Conservation (phyloP, 805 yeast species). For the Kazachstania taianensis region DNA sequence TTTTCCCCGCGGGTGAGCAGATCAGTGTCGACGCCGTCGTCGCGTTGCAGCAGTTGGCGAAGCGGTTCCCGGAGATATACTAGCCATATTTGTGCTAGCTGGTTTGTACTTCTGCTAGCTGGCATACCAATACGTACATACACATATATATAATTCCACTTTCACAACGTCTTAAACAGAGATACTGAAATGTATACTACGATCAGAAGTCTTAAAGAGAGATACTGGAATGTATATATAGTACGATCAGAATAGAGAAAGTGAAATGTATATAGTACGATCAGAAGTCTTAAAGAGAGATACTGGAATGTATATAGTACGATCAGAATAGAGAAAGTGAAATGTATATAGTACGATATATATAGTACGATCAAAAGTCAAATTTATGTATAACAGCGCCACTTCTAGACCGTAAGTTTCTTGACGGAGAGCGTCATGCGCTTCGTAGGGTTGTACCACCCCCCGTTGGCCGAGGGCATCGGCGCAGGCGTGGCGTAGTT, state of each 20-base stretch:
- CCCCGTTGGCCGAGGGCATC: conserved; percentile 47
- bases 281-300: too few species aligned
- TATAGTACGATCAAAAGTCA: too few species aligned
- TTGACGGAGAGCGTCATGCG: conserved; percentile 32
- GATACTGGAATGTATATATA: not conserved
- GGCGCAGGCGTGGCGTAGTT: conserved; percentile 70
- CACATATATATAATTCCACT: not conserved
- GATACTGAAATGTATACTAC: too few species aligned
- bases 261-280: too few species aligned
- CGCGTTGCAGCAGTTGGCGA: conserved; percentile 21
- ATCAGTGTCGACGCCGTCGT: conserved; percentile 28
- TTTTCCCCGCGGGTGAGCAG: conserved; percentile 17
- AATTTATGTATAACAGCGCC: too few species aligned
- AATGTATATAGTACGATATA: too few species aligned
- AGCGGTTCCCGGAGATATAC: conserved; percentile 26
- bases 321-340: not conserved
- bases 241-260: too few species aligned
- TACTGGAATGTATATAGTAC: conserved; percentile 2
- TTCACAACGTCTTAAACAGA: too few species aligned
- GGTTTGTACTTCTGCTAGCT: not conserved
- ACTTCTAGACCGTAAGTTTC: too few species aligned
- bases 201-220: too few species aligned
- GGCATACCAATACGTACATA: conserved; percentile 1
- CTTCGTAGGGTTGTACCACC: conserved; percentile 55
- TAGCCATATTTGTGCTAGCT: conserved; percentile 2